Evolutionary conservation across 345 rosid genomes (phyloP).

Genomic region (Boechera retrofracta): DNA sequence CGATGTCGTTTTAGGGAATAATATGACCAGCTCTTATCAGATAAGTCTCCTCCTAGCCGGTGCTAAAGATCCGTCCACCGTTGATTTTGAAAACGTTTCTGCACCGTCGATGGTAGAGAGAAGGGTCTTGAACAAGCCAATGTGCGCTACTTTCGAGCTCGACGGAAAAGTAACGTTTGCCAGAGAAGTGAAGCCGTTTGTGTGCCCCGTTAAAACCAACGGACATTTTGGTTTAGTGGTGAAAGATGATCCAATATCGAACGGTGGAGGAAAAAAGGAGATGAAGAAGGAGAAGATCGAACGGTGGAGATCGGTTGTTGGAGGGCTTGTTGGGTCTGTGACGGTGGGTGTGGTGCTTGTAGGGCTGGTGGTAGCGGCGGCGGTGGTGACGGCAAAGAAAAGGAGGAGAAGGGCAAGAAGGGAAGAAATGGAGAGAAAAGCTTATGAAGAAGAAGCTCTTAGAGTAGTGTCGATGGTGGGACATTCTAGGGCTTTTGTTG

Average conservation of each 20-base stretch:
- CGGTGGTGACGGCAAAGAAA: conserved; percentile 75
- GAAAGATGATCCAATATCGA: conserved; percentile 49
- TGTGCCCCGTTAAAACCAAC: conserved; percentile 63
- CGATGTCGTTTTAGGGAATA: conserved; percentile 40
- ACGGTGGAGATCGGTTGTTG: conserved; percentile 79
- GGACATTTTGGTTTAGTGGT: conserved; percentile 88
- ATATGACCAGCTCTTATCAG: conserved; percentile 56
- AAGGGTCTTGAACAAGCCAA: conserved; percentile 51
- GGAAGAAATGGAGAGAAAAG: conserved; percentile 86
- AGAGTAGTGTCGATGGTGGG: conserved; percentile 94
- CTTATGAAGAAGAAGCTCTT: conserved; percentile 91
- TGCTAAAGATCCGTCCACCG: conserved; percentile 58
- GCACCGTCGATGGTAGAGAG: conserved; percentile 19
- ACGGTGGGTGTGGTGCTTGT: conserved; percentile 66
- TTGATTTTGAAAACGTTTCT: conserved; percentile 58
- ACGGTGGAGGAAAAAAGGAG: conserved; percentile 53
- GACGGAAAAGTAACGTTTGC: conserved; percentile 65
- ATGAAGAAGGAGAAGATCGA: conserved; percentile 52
- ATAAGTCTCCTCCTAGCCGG: conserved; percentile 54
- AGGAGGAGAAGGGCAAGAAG: conserved; percentile 76
- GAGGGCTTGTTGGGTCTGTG: conserved; percentile 74
- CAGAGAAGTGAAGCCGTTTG: conserved; percentile 53
- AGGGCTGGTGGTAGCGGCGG: conserved; percentile 70
- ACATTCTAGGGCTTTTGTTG: conserved; percentile 74
- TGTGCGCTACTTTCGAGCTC: conserved; percentile 73